Conservation (phyloP, 2,329 filamentous ascomycete species). For the Penicillium sp. region DNA sequence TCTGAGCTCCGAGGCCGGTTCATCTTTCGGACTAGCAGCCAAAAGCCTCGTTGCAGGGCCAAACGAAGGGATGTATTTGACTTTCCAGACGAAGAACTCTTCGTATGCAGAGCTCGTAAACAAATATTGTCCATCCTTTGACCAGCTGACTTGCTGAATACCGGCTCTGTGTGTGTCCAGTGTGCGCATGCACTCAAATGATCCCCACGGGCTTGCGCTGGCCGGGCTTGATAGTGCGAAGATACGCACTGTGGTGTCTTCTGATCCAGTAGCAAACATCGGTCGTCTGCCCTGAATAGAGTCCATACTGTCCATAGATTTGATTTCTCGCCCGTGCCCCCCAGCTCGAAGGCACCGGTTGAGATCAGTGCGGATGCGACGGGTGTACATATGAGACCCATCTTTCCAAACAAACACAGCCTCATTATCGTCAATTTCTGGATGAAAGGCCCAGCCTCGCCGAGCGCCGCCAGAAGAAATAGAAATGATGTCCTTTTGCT, state of each 20-base stretch:
- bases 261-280: slow-evolving; percentile 62
- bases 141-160: slow-evolving; percentile 75
- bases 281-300: slow-evolving; percentile 9
- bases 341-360: slow-evolving; percentile 58
- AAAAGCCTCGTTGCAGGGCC: slow-evolving; percentile 52
- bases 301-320: slow-evolving; percentile 51
- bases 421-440: slow-evolving; percentile 26
- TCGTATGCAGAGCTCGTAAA: slow-evolving; percentile 85
- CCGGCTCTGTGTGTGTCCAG: slow-evolving; percentile 76
- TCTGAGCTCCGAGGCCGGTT: slow-evolving; percentile 61
- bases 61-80: slow-evolving; percentile 52
- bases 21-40: slow-evolving; percentile 45
- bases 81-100: slow-evolving; percentile 81
- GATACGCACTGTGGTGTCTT: slow-evolving; percentile 71
- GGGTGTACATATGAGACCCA: slow-evolving; percentile 52
- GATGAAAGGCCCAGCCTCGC: slow-evolving; percentile 62
- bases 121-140: slow-evolving; percentile 59
- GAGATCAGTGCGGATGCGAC: slow-evolving; percentile 37
- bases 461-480: slow-evolving; percentile 83
- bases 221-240: slow-evolving; percentile 37
- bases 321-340: slow-evolving; percentile 82
- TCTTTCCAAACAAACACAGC: slow-evolving; percentile 70
- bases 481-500: slow-evolving; percentile 62
- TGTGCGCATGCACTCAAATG: slow-evolving; percentile 54
- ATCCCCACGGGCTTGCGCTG: slow-evolving; percentile 18